Evolutionary conservation across 2,329 filamentous ascomycete species (phyloP).

Genomic region (Rhytidhysteron rufulum): DNA sequence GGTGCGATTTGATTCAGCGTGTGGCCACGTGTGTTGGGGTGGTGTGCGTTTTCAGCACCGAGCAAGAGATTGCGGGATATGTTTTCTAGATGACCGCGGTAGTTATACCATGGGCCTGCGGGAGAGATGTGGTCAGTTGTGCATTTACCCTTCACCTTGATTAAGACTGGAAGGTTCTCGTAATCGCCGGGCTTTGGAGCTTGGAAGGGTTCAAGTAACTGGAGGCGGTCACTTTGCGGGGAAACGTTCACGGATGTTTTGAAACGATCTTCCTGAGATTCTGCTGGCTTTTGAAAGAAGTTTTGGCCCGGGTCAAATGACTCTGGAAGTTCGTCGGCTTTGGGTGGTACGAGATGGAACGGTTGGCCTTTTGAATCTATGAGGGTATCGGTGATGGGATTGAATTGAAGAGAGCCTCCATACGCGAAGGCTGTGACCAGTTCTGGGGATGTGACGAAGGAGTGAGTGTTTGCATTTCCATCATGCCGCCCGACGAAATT

Average conservation of each 20-base stretch:
- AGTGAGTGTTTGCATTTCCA: constrained; percentile 90
- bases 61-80: constrained; percentile 99
- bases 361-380: constrained; percentile 96
- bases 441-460: constrained; percentile 88
- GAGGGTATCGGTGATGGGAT: constrained; percentile 86
- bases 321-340: constrained; percentile 74
- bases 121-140: constrained; percentile 97
- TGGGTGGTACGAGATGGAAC: constrained; percentile 79
- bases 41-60: constrained; percentile 88
- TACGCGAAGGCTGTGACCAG: constrained; percentile 82
- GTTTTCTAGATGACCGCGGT: constrained; percentile 98
- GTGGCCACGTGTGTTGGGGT: constrained; percentile 88
- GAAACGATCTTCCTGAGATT: constrained; percentile 66
- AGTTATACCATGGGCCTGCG: constrained; percentile 97
- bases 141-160: constrained; percentile 95
- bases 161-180: constrained; percentile 78
- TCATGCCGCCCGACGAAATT: constrained; percentile 99
- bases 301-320: constrained; percentile 90
- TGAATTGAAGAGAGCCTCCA: constrained; percentile 84
- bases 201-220: constrained; percentile 81
- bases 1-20: constrained; percentile 95
- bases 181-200: constrained; percentile 93
- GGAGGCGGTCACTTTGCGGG: constrained; percentile 87
- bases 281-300: constrained; percentile 92
- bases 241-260: constrained; percentile 76